Evolutionary conservation across 805 yeast genomes (phyloP), one percentile per base, ranked within the genome.

Genomic region (Phaffomyces thermotolerans): DNA sequence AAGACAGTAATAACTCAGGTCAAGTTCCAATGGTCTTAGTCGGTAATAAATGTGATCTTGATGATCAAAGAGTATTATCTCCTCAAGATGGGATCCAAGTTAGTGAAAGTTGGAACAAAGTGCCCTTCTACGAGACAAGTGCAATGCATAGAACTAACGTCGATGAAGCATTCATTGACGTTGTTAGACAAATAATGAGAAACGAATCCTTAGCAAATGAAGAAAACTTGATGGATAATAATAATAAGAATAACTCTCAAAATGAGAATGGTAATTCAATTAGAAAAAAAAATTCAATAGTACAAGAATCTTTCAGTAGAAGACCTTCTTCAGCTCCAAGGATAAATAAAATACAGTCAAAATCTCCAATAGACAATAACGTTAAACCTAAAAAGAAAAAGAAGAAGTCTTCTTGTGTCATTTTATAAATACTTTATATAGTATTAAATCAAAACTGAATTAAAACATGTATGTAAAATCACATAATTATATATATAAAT

Each of bases 131-230:
- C 63, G 96, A 90, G 63, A 83, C 95, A 2, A 81, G 93, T 55
- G 98, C 99, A n/a, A 79, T 87, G 78, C 78, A 81, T 59, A 80
- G 83, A 62, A 81, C 88, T 52, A 87, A 88, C 57, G 95, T 91
- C 27, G 95, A 88, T 59, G 95, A 89, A 56, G 93, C 91, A 0
- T 93, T 90, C 56, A 73, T 81, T 31, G 95, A 86, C 60, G 84
- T 87, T 29, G 95, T 90, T 12, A 78, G 95, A 59, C 96, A 88
- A 57, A 87, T 90, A 45, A 86, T 84, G 75, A 73, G 89, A 53
- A 80, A 82, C 49, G 95, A 85, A 45, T 53, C 40, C 14, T 6
- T 36, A 40, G 36, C 49, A 37, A 10, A 41, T 24, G 23, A 39
- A 27, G 24, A 48, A 14, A 33, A 18, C 22, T 13, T 18, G 17